Evolutionary conservation across 2,329 filamentous ascomycete species (phyloP).

Genomic region (Trichoderma endophyticum): DNA sequence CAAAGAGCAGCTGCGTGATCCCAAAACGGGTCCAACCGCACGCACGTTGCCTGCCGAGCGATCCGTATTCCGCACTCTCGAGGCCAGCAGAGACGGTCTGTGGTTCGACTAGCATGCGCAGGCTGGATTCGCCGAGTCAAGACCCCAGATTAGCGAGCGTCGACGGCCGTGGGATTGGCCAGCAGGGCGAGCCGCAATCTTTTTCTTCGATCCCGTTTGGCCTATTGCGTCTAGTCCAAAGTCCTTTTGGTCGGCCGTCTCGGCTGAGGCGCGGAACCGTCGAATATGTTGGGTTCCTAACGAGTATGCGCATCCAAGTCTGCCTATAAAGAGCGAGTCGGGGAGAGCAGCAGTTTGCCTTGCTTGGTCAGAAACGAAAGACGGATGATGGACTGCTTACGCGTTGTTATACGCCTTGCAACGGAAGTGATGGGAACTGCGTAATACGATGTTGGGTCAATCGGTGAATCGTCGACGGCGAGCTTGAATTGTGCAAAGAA

Average conservation of each 20-base stretch:
- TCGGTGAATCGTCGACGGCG: not conserved
- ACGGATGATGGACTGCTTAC: not conserved
- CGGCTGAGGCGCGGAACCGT: not conserved
- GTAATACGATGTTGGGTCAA: not conserved
- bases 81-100: not conserved
- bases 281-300: fast-evolving
- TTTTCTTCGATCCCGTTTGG: not conserved
- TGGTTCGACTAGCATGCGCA: not conserved
- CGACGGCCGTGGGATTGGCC: not conserved
- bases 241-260: not conserved
- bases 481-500: not conserved
- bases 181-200: not conserved
- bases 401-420: not conserved
- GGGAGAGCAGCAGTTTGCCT: not conserved
- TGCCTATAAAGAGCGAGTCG: not conserved
- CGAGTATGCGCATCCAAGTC: not conserved
- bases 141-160: slow-evolving; percentile 6
- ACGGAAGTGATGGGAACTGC: not conserved
- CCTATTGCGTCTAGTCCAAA: not conserved
- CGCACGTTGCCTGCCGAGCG: slow-evolving; percentile 5
- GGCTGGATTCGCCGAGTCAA: not conserved
- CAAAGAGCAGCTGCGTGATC: not conserved
- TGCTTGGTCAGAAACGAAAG: not conserved
- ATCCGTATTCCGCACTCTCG: slow-evolving; percentile 12
- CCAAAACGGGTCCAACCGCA: not conserved